Evolutionary conservation across 495 filamentous ascomycete species (phyloP).

Genomic region (Penicillium bialowiezense): DNA sequence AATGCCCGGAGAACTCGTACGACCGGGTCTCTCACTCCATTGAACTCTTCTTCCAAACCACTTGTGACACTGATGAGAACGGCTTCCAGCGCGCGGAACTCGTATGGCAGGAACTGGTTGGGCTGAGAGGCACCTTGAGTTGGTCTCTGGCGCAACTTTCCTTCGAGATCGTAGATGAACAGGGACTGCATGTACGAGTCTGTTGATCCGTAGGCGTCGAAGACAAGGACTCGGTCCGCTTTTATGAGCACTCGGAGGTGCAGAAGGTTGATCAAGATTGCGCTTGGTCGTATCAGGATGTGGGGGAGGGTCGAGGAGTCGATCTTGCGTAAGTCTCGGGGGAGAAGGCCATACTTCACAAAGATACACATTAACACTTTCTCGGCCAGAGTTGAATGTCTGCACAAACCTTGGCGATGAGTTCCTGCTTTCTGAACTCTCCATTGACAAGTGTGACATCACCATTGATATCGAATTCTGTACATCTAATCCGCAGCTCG

Average conservation of each 20-base stretch:
- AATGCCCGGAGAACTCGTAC: conserved; percentile 82
- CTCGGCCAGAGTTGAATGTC: neutral
- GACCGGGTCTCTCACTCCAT: conserved; percentile 86
- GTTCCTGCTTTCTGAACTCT: conserved; percentile 94
- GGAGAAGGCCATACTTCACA: conserved; percentile 83
- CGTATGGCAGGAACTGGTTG: conserved; percentile 57
- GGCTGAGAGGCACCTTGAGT: conserved; percentile 38
- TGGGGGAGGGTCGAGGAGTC: conserved; percentile 97
- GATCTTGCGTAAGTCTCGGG: conserved; percentile 95
- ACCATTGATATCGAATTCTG: conserved; percentile 91
- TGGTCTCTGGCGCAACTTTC: conserved; percentile 57
- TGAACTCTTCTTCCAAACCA: conserved; percentile 89
- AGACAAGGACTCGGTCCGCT: conserved; percentile 86
- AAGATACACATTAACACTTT: neutral
- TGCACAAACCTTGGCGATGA: conserved; percentile 83
- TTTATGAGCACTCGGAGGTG: conserved; percentile 95
- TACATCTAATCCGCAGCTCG: conserved; percentile 82
- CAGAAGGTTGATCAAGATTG: conserved; percentile 91
- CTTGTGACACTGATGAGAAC: conserved; percentile 66
- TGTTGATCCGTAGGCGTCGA: conserved; percentile 92
- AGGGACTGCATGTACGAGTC: conserved; percentile 92
- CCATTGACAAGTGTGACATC: conserved; percentile 92
- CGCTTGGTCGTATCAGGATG: conserved; percentile 89
- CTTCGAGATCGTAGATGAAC: conserved; percentile 89
- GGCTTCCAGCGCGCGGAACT: conserved; percentile 58